Evolutionary conservation across 768 basidiomycete genomes (phyloP), one percentile per base, ranked within the genome.

Genomic region (Auricularia heimuer): DNA sequence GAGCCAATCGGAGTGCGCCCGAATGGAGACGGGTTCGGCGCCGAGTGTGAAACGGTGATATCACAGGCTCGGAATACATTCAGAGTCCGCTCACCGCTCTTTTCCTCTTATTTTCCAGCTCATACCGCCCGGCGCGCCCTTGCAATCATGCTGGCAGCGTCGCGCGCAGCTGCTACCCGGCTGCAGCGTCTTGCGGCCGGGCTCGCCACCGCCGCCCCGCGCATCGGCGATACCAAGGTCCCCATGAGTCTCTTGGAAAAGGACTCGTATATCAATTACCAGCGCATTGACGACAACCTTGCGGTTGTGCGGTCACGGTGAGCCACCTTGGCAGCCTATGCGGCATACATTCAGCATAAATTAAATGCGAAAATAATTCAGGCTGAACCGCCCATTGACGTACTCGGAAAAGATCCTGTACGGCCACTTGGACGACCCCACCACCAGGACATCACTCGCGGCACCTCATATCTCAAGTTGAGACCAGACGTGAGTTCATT

Each of bases 211-310:
- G 87, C 81, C 72, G 81, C 85, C 4, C 81, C 86, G 58, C 82
- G 89, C 70, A 94, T 94, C 70, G 92, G 92, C 66, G 90, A 92
- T 75, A 92, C 88, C 66, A 92, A 92, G 78, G 92, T 94, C 64
- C 77, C 89, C 69, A 93, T 94, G 90, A 92, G 90, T 45, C 80
- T 88, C 69, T 84, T 93, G 68, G 92, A 94, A 76, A 85, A 87
- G 73, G 84, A 81, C 70, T 86, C 84, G 54, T 93, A 84, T 74
- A 93, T 94, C 77, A 94, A 94, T 84, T 94, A 94, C 77, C 92
- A 94, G 78, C 89, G 95, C 65, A 98, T 98, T 75, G 95, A 98
- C 80, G 94, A 98, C 77, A 98, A 95, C 82, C 89, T 98, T 67
- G 86, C 83, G 69, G 75, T 96, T 73, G 85, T 98, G 65, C 88